These are phyloP conservation scores for Penicillium flavigenum DNA, from an alignment of 495 filamentous ascomycete genomes.

Conservation along the genomic window DNA sequence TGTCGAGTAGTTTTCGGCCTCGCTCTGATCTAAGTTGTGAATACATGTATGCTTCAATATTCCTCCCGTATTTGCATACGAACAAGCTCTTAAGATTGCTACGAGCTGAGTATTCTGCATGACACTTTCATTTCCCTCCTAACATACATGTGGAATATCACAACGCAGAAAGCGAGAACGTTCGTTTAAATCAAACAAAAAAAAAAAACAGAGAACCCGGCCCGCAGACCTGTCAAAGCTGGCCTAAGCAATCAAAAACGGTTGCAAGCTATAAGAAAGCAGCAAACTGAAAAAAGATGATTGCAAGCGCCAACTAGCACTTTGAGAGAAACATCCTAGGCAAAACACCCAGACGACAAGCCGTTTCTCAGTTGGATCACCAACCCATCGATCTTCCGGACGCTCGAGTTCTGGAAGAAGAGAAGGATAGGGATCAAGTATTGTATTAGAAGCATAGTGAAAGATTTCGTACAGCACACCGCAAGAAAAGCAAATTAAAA, in stretches of 20 bases:
- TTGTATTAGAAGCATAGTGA: conserved; percentile 31
- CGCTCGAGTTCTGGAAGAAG: conserved; percentile 6
- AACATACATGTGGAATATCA: conserved; percentile 5
- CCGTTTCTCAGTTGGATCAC: not conserved
- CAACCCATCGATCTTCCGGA: conserved; percentile 3
- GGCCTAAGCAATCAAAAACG: not conserved
- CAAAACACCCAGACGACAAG: not conserved
- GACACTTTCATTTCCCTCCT: not conserved
- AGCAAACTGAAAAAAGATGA: not conserved
- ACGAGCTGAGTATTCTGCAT: not conserved
- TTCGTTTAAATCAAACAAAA: not conserved
- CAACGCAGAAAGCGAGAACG: not conserved
- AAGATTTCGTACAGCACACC: conserved; percentile 27
- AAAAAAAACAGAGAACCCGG: not conserved
- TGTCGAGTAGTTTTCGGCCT: not conserved
- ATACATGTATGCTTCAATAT: not conserved
- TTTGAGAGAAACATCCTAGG: not conserved
- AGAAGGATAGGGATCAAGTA: conserved; percentile 15
- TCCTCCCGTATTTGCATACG: not conserved
- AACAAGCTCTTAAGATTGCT: not conserved
- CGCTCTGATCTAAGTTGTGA: not conserved
- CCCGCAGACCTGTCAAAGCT: conserved; percentile 11
- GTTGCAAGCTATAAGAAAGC: conserved; percentile 1
- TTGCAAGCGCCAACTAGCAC: not conserved
- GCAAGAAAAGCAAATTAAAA: conserved; percentile 22